Base-by-base conservation (phyloP, 2,329 filamentous ascomycete species). In the Zymoseptoria pseudotritici region DNA sequence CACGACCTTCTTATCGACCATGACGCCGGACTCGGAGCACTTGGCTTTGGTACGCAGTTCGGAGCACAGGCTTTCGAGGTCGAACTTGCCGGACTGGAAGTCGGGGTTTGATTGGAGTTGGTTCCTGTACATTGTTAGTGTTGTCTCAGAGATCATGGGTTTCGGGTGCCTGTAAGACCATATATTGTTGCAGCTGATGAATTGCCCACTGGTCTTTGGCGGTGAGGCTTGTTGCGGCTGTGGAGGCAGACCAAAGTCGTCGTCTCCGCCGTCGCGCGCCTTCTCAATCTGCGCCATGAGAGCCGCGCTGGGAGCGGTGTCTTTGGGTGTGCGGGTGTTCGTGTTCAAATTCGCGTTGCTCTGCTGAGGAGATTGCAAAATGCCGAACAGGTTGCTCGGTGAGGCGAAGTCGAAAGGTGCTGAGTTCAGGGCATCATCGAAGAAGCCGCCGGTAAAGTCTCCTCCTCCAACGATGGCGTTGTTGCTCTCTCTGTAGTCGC, bases 41-140 rank as follows among this genome's bases (percentile, higher is more conserved):
- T 93, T 94, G 60, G 94, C 94, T 78, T 99, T 99, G 73, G 92
- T 90, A 65, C 93, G 90, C 13, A 99, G 84, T 72, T 99, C 92
- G 4, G 88, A 89, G 77, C 94, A 99, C 22, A 99, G 83, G 36
- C 88, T 86, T 71, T 99, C 94, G 54, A 99, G 88, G 67, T 99
- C 94, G 65, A 97, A 91, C 67, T 95, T 92, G 67, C 92, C 92
- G 60, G 85, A 89, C 71, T 92, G 89, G 67, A 96, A 94, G 73
- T 89, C 91, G 61, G 91, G 87, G 74, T 91, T 95, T 42, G 83
- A 85, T 77, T 95, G 90, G 21, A 97, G 77, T 76, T 90, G 91
- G 75, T 96, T 91, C 94, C 93, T 97, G 71, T 64, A 6, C 6
- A n/a, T 1, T 50, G 58, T 31, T 13, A 53, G 51, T 1, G 31